Evolutionary conservation across 345 rosid genomes (phyloP).

Genomic region (Hypericum androsaemum): DNA sequence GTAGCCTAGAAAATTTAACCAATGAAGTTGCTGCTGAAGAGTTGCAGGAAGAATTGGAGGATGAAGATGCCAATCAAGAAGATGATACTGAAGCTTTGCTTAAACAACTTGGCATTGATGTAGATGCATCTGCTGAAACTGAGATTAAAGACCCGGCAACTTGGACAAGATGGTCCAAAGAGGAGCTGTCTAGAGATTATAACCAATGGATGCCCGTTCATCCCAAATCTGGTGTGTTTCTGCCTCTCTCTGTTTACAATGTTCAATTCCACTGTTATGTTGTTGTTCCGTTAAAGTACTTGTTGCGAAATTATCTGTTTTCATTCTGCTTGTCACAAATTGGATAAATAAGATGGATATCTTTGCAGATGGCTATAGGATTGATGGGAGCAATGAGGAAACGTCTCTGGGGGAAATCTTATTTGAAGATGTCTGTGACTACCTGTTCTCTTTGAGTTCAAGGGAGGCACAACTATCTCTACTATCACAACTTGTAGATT

Average conservation of each 20-base stretch:
- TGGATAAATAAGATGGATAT: slow-evolving; percentile 27
- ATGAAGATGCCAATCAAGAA: slow-evolving; percentile 46
- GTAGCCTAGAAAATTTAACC: slow-evolving; percentile 28
- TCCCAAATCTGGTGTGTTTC: slow-evolving; percentile 31
- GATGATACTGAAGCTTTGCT: slow-evolving; percentile 80
- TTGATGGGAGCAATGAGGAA: slow-evolving; percentile 52
- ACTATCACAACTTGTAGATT: slow-evolving; percentile 64
- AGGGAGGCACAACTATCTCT: slow-evolving; percentile 62
- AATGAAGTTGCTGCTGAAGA: slow-evolving; percentile 25
- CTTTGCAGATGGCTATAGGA: slow-evolving; percentile 29
- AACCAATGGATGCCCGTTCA: slow-evolving; percentile 85
- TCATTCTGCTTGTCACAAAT: slow-evolving; percentile 6
- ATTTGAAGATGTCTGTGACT: slow-evolving; percentile 75
- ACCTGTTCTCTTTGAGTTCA: slow-evolving; percentile 65
- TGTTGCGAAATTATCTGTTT: background rate
- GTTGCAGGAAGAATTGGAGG: slow-evolving; percentile 35
- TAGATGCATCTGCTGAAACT: slow-evolving; percentile 42
- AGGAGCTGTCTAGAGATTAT: slow-evolving; percentile 66
- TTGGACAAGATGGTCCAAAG: slow-evolving; percentile 84
- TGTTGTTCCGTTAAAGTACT: background rate
- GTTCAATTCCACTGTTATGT: background rate
- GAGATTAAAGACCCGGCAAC: slow-evolving; percentile 70
- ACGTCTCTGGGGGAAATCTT: slow-evolving; percentile 52
- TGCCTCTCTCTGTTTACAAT: slow-evolving; percentile 11
- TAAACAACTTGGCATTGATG: slow-evolving; percentile 71